Percentiles rank a stretch among this genome's conserved stretches.
Conservation (phyloP, 805 yeast species). For the Nakazawaea peltata region DNA sequence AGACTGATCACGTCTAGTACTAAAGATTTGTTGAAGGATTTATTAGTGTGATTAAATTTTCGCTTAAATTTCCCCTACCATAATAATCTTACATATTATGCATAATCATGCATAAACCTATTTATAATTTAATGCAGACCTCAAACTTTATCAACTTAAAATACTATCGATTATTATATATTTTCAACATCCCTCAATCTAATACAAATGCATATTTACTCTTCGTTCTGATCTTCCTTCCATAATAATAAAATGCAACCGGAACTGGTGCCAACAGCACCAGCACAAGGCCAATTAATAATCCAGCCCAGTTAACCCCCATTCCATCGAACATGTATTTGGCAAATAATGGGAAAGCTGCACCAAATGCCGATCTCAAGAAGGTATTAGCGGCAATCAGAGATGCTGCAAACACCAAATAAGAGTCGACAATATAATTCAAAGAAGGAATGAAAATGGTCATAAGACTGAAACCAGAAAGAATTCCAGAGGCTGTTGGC, state of each 20-base stretch:
- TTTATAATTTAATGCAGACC: too few species aligned
- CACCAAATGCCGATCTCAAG: constrained; percentile 50
- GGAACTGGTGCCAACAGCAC: constrained; percentile 48
- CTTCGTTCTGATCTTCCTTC: constrained; percentile 27
- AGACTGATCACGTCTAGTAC: constrained; percentile 8
- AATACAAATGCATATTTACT: constrained; percentile 10
- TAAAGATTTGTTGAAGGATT: constrained; percentile 8
- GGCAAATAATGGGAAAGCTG: constrained; percentile 54
- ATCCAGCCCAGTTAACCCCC: constrained; percentile 47
- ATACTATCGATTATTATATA: background rate
- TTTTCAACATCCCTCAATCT: constrained; percentile 12
- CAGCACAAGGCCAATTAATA: constrained; percentile 45
- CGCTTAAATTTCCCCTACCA: too few species aligned
- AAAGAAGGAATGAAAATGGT: constrained; percentile 52
- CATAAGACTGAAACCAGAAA: constrained; percentile 46
- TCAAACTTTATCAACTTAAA: too few species aligned
- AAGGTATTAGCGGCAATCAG: constrained; percentile 61
- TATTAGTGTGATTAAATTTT: constrained; percentile 4
- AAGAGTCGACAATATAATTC: constrained; percentile 55
- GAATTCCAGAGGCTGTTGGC: constrained; percentile 6
- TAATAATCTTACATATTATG: too few species aligned
- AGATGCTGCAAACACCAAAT: constrained; percentile 50
- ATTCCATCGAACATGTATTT: constrained; percentile 40
- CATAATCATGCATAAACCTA: too few species aligned
- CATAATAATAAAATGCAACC: constrained; percentile 41